Evolutionary conservation across 345 rosid species (phyloP).

Genomic region (Arabidopsis suecica): DNA sequence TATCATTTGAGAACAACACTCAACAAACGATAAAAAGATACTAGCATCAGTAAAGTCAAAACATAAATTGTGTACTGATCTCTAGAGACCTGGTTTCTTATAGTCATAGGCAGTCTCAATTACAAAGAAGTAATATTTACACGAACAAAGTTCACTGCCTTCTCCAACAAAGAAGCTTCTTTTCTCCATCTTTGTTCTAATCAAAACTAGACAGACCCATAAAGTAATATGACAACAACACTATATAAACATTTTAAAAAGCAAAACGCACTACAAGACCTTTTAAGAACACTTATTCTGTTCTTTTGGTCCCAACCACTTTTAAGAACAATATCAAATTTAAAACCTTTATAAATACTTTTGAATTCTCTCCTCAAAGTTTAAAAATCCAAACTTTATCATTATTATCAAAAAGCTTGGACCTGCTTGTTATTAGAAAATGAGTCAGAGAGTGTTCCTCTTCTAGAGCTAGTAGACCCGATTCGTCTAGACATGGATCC

Average conservation of each 20-base stretch:
- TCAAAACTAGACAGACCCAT: conserved; percentile 10
- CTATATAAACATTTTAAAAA: not conserved
- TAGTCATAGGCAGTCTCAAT: not conserved
- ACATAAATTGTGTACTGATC: not conserved
- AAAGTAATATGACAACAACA: not conserved
- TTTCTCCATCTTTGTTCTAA: conserved; percentile 14
- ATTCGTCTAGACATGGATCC: conserved; percentile 92
- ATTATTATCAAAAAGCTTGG: not conserved
- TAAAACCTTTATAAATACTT: conserved; percentile 8
- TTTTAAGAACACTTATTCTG: conserved; percentile 3
- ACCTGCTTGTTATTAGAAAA: conserved; percentile 76
- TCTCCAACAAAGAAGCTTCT: conserved; percentile 8
- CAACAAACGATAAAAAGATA: not conserved
- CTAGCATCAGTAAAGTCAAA: no score
- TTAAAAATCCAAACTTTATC: conserved; percentile 7
- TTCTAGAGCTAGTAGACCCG: conserved; percentile 77
- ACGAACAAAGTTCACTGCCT: conserved; percentile 11
- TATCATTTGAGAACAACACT: conserved; percentile 8
- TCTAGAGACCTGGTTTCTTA: not conserved
- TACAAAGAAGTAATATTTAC: not conserved
- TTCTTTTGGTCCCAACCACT: conserved; percentile 27
- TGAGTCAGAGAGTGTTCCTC: conserved; percentile 60
- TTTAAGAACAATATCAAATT: conserved; percentile 24
- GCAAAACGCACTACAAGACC: not conserved
- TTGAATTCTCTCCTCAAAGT: not conserved